These are phyloP conservation scores for Endogone sp. DNA, from an alignment of 192 early-diverging fungal species.

Conservation along the genomic window DNA sequence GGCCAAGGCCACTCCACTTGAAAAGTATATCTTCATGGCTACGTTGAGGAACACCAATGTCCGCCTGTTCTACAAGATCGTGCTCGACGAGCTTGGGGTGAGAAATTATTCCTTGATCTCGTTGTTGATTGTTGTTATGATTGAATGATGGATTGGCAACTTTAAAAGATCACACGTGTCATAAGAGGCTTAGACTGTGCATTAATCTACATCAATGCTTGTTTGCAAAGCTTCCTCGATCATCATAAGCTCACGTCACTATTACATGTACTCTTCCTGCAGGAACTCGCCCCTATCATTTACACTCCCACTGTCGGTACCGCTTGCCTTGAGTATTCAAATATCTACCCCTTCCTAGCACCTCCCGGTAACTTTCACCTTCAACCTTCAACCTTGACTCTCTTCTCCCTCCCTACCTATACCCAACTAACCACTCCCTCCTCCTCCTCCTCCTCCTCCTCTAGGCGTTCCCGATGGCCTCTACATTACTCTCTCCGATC, in stretches of 20 bases:
- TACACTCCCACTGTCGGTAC: conserved; percentile 83
- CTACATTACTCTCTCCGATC: conserved; percentile 75
- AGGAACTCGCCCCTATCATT: conserved; percentile 76
- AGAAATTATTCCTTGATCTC: too few relatives aligned
- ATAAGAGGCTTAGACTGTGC: too few relatives aligned
- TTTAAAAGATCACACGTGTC: too few relatives aligned
- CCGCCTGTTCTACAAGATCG: conserved; percentile 79
- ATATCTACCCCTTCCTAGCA: conserved; percentile 81
- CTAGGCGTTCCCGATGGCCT: conserved; percentile 69
- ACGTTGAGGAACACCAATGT: conserved; percentile 77
- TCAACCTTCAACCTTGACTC: too few relatives aligned
- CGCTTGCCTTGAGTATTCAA: conserved; percentile 85
- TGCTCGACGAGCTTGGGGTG: conserved; percentile 74
- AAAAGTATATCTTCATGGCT: conserved; percentile 85
- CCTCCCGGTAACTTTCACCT: conserved; percentile 65
- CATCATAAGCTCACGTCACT: too few relatives aligned
- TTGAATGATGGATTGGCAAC: too few relatives aligned
- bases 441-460: neutral
- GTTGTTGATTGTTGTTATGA: too few relatives aligned
- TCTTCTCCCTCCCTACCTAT: too few relatives aligned
- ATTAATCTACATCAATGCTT: too few relatives aligned
- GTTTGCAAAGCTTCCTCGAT: too few relatives aligned
- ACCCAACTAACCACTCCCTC: too few relatives aligned
- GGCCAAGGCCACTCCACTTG: conserved; percentile 62
- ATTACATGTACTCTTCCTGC: conserved; percentile 3